Evolutionary conservation across 306 rosid genomes (phyloP), one percentile per base, ranked within the genome.

Genomic region (Luffa aegyptiaca): DNA sequence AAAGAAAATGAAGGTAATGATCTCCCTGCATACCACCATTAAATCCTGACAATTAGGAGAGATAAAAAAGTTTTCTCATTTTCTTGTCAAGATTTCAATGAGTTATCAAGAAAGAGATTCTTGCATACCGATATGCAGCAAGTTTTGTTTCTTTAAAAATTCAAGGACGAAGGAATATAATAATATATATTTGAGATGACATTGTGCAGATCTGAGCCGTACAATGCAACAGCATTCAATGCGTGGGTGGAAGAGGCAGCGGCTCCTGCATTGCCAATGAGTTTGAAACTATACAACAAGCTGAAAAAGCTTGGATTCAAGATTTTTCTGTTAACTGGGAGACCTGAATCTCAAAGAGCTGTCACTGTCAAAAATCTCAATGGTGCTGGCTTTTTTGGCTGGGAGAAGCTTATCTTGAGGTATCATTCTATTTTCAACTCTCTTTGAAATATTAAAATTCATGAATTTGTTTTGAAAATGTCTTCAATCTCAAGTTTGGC

Each of bases 321-420:
- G 75, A 84, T 94, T 73, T 84, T 95, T 79, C 86, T 94, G 49
- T 63, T 95, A 21, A 94, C 98, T 1, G 97, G 97, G 44, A 85
- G 98, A 70, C 83, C 82, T 49, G 98, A 94, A 76, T 45, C 75
- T 82, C 97, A 92, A 76, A 86, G 97, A 83, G 80, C 81, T 68
- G 87, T 57, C 63, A 92, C 97, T 0, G 86, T 71, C 78, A 26
- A 74, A 62, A 94, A 94, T 80, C 98, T 92, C 83, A 53, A 82
- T 13, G 21, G 12, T 56, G 85, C 92, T 5, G 97, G 97, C 37
- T 94, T 80, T 83, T 39, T 0, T 44, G 78, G 84, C 8, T 94
- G 98, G 98, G 90, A 91, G 80, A 89, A 86, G 61, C 95, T 94
- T 61, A 57, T 95, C 81, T 87, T 92, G 82, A 92, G 98, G 98